These are phyloP conservation scores for Inonotus hispidus DNA, from an alignment of 1,284 basidiomycete genomes.

Conservation along the genomic window DNA sequence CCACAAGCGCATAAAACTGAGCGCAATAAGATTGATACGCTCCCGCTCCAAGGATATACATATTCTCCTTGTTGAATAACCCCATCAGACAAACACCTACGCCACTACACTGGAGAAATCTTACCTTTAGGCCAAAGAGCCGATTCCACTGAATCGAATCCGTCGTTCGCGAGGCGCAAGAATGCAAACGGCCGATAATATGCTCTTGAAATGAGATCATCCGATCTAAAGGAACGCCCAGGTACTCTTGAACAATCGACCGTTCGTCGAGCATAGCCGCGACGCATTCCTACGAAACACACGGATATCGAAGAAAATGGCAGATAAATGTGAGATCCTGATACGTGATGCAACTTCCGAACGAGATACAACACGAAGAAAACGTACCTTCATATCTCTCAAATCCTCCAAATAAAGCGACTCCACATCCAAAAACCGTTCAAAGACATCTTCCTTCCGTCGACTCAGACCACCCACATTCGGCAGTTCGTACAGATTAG, in stretches of 20 bases:
- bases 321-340: too few relatives aligned
- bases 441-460: constrained; percentile 25
- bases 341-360: too few relatives aligned
- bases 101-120: too few relatives aligned
- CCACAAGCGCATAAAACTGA: constrained; percentile 6
- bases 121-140: constrained; percentile 7
- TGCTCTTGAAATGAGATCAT: constrained; percentile 11
- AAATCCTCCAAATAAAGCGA: not conserved
- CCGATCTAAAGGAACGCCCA: constrained; percentile 1
- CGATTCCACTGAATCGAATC: constrained; percentile 6
- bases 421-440: constrained; percentile 23
- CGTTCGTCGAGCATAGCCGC: not conserved
- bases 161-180: not conserved
- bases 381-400: constrained; percentile 4
- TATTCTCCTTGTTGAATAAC: not conserved
- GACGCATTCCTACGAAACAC: not conserved
- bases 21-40: constrained; percentile 17
- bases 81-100: too few relatives aligned
- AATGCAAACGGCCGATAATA: constrained; percentile 1
- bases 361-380: too few relatives aligned
- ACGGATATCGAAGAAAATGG: too few relatives aligned
- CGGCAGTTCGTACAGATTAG: constrained; percentile 32
- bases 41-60: constrained; percentile 7
- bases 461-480: constrained; percentile 22
- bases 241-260: not conserved